phyloP scores from a whole-genome alignment of 1,284 basidiomycete species.

The Pulveroboletus sp. region DNA sequence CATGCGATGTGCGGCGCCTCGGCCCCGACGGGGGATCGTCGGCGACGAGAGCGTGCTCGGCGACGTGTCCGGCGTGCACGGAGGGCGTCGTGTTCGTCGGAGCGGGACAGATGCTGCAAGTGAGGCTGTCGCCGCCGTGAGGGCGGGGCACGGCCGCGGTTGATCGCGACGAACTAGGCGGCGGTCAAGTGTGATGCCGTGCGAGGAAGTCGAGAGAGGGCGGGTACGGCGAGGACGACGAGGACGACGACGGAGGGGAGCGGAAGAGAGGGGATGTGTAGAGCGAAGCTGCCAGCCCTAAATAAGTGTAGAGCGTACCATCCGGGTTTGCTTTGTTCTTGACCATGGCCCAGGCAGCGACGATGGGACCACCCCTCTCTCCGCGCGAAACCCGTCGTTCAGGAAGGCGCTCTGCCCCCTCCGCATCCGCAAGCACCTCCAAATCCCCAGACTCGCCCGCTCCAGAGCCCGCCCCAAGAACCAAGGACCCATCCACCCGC shows the following conservation, averaged over 20 bases:
- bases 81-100: neutral
- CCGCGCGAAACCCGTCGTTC: conserved; percentile 76
- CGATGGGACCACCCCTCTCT: conserved; percentile 75
- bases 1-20: conserved; percentile 17
- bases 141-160: neutral
- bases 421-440: conserved; percentile 62
- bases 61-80: conserved; percentile 5
- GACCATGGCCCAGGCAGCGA: conserved; percentile 50
- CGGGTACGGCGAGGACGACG: neutral
- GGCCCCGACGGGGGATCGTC: conserved; percentile 18
- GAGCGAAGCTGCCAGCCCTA: conserved; percentile 41
- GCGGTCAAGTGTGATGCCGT: neutral
- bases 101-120: conserved; percentile 8
- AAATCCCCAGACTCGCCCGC: conserved; percentile 75
- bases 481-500: conserved; percentile 44
- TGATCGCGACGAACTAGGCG: conserved; percentile 23
- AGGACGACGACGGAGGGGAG: conserved; percentile 5
- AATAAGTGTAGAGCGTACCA: conserved; percentile 34
- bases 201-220: neutral
- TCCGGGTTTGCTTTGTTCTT: conserved; percentile 10
- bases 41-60: neutral
- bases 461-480: conserved; percentile 50
- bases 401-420: conserved; percentile 67
- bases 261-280: conserved; percentile 5
- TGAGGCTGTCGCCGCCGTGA: conserved; percentile 1